phyloP scores from a whole-genome alignment of 148 eudicot genomes.

The Tetragonia tetragonoides region DNA sequence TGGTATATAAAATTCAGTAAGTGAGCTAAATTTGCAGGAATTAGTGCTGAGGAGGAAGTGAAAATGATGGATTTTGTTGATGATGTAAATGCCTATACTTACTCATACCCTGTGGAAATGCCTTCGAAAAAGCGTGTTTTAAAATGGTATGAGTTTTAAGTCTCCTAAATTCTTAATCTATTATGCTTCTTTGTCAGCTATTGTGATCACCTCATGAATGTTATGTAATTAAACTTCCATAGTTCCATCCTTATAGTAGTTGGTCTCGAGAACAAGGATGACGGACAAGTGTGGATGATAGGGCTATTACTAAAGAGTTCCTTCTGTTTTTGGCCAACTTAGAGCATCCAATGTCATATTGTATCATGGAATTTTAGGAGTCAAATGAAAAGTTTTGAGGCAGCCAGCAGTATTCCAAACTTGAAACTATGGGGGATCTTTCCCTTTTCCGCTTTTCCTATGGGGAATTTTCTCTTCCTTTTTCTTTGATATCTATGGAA shows the following conservation, averaged over 20 bases:
- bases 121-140: conserved; percentile 62
- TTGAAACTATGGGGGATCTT: background rate
- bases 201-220: background rate
- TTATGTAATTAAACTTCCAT: background rate
- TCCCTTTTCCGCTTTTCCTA: no score
- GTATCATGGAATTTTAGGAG: background rate
- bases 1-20: background rate
- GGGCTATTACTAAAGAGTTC: background rate
- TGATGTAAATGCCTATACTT: conserved; percentile 78
- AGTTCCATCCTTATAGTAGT: background rate
- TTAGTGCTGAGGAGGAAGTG: conserved; percentile 59
- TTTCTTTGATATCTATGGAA: background rate
- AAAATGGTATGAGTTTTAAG: conserved; percentile 55
- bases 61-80: conserved; percentile 67
- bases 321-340: background rate
- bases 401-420: background rate
- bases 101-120: conserved; percentile 57
- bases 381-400: background rate
- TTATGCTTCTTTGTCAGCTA: background rate
- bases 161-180: background rate
- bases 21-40: conserved; percentile 39
- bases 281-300: background rate
- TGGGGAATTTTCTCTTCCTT: no score
- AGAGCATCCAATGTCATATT: background rate
- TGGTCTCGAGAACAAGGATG: background rate